Base-by-base conservation (phyloP, 2,329 filamentous ascomycete genomes). In the Calcarisporium arbuscula region DNA sequence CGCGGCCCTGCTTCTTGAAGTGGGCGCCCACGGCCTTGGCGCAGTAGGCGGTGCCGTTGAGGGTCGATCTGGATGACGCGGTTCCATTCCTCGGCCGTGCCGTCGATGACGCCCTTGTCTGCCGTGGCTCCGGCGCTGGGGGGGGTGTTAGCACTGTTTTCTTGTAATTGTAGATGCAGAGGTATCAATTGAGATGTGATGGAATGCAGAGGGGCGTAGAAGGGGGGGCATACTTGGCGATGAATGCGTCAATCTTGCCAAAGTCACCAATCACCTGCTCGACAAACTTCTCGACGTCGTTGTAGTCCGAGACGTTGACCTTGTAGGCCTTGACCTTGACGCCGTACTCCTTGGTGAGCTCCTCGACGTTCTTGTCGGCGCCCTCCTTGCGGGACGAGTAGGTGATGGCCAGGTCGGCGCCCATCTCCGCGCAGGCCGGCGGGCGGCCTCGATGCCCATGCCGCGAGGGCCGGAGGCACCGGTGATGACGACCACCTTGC, bases 181-280 rank as follows among this genome's bases (percentile, higher is more conserved):
- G 23, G 11, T 10, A 11, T 8, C 3, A 14, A 19, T 19, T 18
- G 12, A 11, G 18, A 16, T 10, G 10, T n/a, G 15, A 14, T 10
- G 6, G 67, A n/a, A n/a, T n/a, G n/a, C n/a, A n/a, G n/a, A n/a
- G n/a, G n/a, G n/a, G n/a, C n/a, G n/a, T n/a, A n/a, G n/a, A 74
- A 2, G 73, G 71, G 33, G 77, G 72, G 22, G 75, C 81, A 26
- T 72, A 80, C 58, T 88, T 87, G 49, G 83, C 82, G 35, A 88
- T 73, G 48, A 88, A 85, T 41, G 80, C 74, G 45, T 87, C 82
- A 38, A 87, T 75, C 31, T 77, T 75, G 49, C 80, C 79, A 54
- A 88, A 89, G 53, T 89, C 84, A 46, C 67, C 64, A 53, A 82
- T 70, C 44, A 88, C 78, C 21, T 87, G 75, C 37, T 65, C 62